Evolutionary conservation across 306 rosid genomes (phyloP), one percentile per base, ranked within the genome.

Genomic region (Purshia tridentata): DNA sequence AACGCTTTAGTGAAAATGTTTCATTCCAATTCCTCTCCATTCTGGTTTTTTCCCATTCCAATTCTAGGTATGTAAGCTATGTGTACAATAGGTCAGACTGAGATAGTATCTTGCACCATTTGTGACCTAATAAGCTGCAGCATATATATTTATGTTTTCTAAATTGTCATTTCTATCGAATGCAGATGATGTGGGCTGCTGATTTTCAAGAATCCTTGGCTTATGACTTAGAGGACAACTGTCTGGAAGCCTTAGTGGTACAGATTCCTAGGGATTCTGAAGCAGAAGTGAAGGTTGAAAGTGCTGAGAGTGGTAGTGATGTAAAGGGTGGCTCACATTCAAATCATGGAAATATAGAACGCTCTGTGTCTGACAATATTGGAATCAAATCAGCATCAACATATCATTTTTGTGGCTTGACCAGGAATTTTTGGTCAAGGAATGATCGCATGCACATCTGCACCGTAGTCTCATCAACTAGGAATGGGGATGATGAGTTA

Each of bases 111-210:
- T 35, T 29, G 18, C 42, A 23, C 10, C 6, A 18, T 44, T 19
- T 64, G 22, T 37, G 35, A 16, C 66, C 9, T 61, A 41, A 58
- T 61, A 44, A 42, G 7, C 69, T 64, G 51, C 15, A 44, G 37
- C 11, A 19, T 42, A 9, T 42, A 8, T 53, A 58, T 58, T 4
- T 73, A 62, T 66, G 47, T 60, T 52, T 39, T 70, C 50, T 40
- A 22, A 52, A 60, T 59, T 67, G 56, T 45, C 65, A n/a, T 35
- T 78, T 69, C 61, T 80, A 29, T 44, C 70, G 19, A 66, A 69
- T 77, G 80, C 88, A 93, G 98, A 93, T 93, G 98, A 90, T 93
- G 87, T 93, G 98, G 98, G 97, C 98, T 16, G 90, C 98, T 82
- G 98, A 93, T 84, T 93, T 90, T 83, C 89, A 89, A 82, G 96